Evolutionary conservation across 2,329 filamentous ascomycete species (phyloP).

Genomic region (Hypoxylon sp.): DNA sequence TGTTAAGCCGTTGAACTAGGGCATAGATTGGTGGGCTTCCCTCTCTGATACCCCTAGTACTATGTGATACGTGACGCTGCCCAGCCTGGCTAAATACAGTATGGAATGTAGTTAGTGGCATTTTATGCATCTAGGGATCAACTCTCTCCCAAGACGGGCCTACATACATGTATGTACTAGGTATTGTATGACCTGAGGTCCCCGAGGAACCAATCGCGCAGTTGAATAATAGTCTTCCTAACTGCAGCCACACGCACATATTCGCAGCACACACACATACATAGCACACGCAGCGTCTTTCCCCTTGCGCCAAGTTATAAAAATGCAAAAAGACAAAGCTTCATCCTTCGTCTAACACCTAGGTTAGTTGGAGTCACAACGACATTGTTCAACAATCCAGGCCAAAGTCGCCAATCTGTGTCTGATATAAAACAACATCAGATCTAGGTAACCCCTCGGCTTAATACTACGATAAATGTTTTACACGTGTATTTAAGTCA

Average conservation of each 20-base stretch:
- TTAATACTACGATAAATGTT: slow-evolving; percentile 22
- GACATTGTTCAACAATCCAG: not conserved
- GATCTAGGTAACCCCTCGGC: slow-evolving; percentile 13
- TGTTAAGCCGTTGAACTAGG: slow-evolving; percentile 10
- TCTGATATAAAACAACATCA: slow-evolving; percentile 6
- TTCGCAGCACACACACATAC: no score
- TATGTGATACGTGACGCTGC: slow-evolving; percentile 31
- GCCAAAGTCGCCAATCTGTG: not conserved
- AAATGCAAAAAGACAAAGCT: slow-evolving; percentile 5
- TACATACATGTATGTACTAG: no score
- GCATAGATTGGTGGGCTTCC: slow-evolving; percentile 16
- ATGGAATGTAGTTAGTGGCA: slow-evolving; percentile 36
- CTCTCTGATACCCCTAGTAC: no score
- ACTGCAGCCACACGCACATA: not conserved
- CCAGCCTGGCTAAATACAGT: slow-evolving; percentile 31
- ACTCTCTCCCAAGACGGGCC: not conserved
- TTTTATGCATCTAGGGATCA: slow-evolving; percentile 24
- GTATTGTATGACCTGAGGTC: slow-evolving; percentile 17
- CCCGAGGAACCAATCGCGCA: slow-evolving; percentile 20
- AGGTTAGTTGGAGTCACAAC: slow-evolving; percentile 2
- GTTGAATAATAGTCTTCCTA: not conserved
- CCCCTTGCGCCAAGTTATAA: not conserved
- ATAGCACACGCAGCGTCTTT: slow-evolving; percentile 23
- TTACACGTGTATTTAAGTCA: slow-evolving; percentile 13
- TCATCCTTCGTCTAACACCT: not conserved